Conservation (phyloP, 2,329 filamentous ascomycete species). For the Stachybotrys chartarum region DNA sequence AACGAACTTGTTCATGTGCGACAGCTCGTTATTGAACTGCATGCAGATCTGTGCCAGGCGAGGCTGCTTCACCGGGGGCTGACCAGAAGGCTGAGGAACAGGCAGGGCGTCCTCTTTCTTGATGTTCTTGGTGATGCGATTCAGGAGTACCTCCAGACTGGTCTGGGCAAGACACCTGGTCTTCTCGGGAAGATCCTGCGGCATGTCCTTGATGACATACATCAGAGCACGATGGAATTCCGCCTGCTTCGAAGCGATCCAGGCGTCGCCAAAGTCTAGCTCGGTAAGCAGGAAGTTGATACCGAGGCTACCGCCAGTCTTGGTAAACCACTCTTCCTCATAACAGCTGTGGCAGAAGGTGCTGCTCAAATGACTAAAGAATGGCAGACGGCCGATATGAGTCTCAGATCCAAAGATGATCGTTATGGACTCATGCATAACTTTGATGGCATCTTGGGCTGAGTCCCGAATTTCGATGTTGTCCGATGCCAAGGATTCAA, state of each 20-base stretch:
- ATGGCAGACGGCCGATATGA: conserved; percentile 67
- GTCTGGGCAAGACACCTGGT: conserved; percentile 77
- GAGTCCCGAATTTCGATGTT: conserved; percentile 71
- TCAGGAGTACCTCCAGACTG: conserved; percentile 73
- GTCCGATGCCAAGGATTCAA: conserved; percentile 85
- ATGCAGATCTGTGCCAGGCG: conserved; percentile 73
- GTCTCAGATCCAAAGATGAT: conserved; percentile 72
- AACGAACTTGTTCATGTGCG: conserved; percentile 93
- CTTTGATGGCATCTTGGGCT: conserved; percentile 69
- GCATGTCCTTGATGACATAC: conserved; percentile 98
- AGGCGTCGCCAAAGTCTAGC: conserved; percentile 74
- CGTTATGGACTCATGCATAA: conserved; percentile 68
- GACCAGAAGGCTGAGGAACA: conserved; percentile 28
- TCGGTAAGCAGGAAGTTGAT: conserved; percentile 84
- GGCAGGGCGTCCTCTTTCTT: conserved; percentile 64
- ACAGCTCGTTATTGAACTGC: conserved; percentile 79
- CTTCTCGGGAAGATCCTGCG: conserved; percentile 83
- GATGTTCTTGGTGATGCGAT: conserved; percentile 69
- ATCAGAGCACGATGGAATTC: conserved; percentile 88
- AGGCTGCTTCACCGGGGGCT: conserved; percentile 41
- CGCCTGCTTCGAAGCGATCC: conserved; percentile 74
- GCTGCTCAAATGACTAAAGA: conserved; percentile 77
- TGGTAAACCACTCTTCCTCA: conserved; percentile 98
- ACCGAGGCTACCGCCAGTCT: conserved; percentile 84
- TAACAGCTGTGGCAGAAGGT: conserved; percentile 93